Base-by-base conservation (phyloP, 2,329 filamentous ascomycete species). In the Beauveria scarabaeidicola region DNA sequence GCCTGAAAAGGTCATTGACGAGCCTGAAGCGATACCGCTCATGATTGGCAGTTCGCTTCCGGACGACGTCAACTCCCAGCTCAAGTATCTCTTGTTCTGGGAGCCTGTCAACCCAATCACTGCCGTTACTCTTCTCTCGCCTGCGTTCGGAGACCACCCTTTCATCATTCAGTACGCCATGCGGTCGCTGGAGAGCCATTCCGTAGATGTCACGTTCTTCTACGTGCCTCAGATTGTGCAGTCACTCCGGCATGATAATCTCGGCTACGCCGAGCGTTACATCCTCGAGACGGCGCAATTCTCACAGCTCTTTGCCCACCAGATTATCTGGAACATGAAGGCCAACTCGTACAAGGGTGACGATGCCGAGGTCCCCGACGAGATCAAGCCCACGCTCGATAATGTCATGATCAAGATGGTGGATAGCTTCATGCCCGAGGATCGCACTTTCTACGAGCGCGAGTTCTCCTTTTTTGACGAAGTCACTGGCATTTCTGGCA, bases 241-340 rank as follows among this genome's bases (percentile, higher is more conserved):
- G 72, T 89, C 90, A 47, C 81, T 99, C 47, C 88, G 94, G 58
- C 97, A 97, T 67, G 94, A 99, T 77, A 83, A 82, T 13, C 79
- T 99, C 25, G 94, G 94, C 59, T 99, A 99, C 69, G 92, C 97
- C 2, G 91, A 97, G 73, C 84, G 93, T 48, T 99, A 97, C 69
- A 97, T 99, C 59, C 81, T 97, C 17, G 94, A 99, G 75, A 97
- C 95, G 0, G 94, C 92, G 1, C 93, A 95, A 67, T 92, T 96
- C 69, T 97, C 94, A n/a, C 94, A 97, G 72, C 77, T 97, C 9
- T 99, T 99, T 73, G 93, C 95, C 2, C 95, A 99, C 72, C 94
- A 99, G 69, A 97, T 99, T 65, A 99, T 99, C 70, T 99, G 95
- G 94, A 99, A 99, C 72, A 99, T 99, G 88, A 99, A 97, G 72